These are phyloP conservation scores for Zymoseptoria brevis DNA, from an alignment of 2,329 filamentous ascomycete species.

Conservation along the genomic window DNA sequence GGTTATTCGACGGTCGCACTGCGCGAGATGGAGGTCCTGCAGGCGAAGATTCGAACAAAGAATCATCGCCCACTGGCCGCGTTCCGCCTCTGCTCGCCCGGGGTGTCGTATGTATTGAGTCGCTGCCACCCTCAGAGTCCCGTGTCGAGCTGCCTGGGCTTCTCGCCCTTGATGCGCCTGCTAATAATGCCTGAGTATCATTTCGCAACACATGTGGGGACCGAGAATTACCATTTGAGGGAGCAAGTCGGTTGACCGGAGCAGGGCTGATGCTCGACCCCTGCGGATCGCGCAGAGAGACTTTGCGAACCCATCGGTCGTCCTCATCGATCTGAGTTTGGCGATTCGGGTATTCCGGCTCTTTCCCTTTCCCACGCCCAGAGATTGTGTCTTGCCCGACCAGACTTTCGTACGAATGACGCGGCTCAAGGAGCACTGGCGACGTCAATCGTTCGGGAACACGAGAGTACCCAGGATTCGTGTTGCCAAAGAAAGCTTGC, in stretches of 20 bases:
- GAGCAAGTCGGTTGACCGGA: slow-evolving; percentile 4
- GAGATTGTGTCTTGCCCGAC: slow-evolving; percentile 12
- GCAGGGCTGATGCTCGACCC: slow-evolving; percentile 6
- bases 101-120: slow-evolving; percentile 23
- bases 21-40: slow-evolving; percentile 27
- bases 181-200: slow-evolving; percentile 5
- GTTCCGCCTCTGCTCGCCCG: slow-evolving; percentile 11
- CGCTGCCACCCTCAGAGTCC: slow-evolving; percentile 11
- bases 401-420: slow-evolving; percentile 16
- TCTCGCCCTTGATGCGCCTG: slow-evolving; percentile 14
- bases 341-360: slow-evolving; percentile 15
- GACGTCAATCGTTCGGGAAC: slow-evolving; percentile 24
- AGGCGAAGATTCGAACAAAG: slow-evolving; percentile 28
- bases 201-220: not conserved
- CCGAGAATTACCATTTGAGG: not conserved
- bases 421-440: slow-evolving; percentile 17
- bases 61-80: slow-evolving; percentile 13
- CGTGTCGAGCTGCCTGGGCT: slow-evolving; percentile 20
- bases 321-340: slow-evolving; percentile 24
- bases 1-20: slow-evolving; percentile 16
- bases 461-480: slow-evolving; percentile 24
- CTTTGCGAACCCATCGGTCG: slow-evolving; percentile 20
- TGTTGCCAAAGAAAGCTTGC: slow-evolving; percentile 23
- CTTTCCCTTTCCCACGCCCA: slow-evolving; percentile 12
- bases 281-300: slow-evolving; percentile 17